phyloP scores from a whole-genome alignment of 805 yeast species.

The Candida sanyiensis region DNA sequence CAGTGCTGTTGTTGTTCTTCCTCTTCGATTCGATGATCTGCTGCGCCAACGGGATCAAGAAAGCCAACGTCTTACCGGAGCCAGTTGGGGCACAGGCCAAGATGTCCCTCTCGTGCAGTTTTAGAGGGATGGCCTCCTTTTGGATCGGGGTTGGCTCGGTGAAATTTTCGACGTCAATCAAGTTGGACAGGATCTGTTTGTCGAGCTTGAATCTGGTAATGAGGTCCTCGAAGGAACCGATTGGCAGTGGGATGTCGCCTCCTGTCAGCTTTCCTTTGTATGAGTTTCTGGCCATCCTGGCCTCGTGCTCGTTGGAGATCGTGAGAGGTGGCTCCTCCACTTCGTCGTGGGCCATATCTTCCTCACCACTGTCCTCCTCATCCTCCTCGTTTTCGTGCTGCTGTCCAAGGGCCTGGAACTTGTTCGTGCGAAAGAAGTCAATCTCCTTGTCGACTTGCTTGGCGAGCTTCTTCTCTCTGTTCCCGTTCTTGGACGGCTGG shows the following conservation, averaged over 20 bases:
- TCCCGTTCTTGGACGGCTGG: conserved; percentile 20
- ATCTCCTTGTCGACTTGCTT: conserved; percentile 61
- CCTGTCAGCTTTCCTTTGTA: conserved; percentile 73
- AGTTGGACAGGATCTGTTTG: conserved; percentile 47
- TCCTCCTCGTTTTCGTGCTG: conserved; percentile 27
- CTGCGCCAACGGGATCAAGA: conserved; percentile 76
- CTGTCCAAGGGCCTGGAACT: conserved; percentile 24
- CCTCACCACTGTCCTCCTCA: conserved; percentile 22
- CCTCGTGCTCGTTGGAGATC: conserved; percentile 53
- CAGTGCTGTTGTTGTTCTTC: conserved; percentile 22
- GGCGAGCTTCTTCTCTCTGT: conserved; percentile 36
- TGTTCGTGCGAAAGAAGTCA: conserved; percentile 73
- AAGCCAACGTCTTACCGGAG: conserved; percentile 94
- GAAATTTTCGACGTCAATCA: conserved; percentile 60
- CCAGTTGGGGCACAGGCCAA: conserved; percentile 98
- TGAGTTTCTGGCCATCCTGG: conserved; percentile 50
- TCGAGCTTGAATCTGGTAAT: conserved; percentile 62
- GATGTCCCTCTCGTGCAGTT: conserved; percentile 66
- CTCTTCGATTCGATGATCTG: conserved; percentile 28
- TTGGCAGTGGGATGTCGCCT: conserved; percentile 82
- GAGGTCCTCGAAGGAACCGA: conserved; percentile 83
- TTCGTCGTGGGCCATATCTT: conserved; percentile 16
- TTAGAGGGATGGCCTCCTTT: conserved; percentile 78
- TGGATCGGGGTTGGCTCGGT: conserved; percentile 91
- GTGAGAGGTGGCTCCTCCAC: conserved; percentile 30